Evolutionary conservation across 305 asterid genomes (phyloP).

Genomic region (Solanum aculeatissimum): DNA sequence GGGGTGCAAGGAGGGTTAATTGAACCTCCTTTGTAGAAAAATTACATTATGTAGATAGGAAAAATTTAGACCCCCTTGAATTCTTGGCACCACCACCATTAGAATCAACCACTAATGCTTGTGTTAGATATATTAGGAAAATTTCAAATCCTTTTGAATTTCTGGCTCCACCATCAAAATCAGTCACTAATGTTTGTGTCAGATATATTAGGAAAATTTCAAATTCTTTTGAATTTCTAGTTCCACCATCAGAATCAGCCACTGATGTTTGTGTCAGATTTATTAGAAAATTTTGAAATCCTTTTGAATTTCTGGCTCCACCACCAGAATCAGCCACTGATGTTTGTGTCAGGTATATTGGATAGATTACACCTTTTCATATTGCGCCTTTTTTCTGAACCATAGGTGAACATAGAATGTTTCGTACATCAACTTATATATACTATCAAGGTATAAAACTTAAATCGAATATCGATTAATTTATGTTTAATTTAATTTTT

Average conservation of each 20-base stretch:
- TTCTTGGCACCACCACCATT: not conserved
- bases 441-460: not conserved
- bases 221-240: too few species aligned
- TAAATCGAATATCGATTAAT: not conserved
- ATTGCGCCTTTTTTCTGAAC: not conserved
- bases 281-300: too few species aligned
- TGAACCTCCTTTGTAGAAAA: not conserved
- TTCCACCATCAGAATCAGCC: not conserved
- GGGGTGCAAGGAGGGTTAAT: not conserved
- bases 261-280: not conserved
- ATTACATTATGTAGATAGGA: not conserved
- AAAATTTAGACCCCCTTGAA: not conserved
- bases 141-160: too few species aligned
- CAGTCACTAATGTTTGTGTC: not conserved
- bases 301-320: too few species aligned
- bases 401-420: not conserved
- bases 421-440: not conserved
- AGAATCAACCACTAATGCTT: not conserved
- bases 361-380: not conserved
- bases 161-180: too few species aligned
- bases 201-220: not conserved
- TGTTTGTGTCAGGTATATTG: not conserved
- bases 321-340: too few species aligned
- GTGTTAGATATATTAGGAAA: not conserved
- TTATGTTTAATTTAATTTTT: not conserved